These are phyloP conservation scores for Wallacemonas sp. DNA, from an alignment of 208 protist species.

Conservation along the genomic window DNA sequence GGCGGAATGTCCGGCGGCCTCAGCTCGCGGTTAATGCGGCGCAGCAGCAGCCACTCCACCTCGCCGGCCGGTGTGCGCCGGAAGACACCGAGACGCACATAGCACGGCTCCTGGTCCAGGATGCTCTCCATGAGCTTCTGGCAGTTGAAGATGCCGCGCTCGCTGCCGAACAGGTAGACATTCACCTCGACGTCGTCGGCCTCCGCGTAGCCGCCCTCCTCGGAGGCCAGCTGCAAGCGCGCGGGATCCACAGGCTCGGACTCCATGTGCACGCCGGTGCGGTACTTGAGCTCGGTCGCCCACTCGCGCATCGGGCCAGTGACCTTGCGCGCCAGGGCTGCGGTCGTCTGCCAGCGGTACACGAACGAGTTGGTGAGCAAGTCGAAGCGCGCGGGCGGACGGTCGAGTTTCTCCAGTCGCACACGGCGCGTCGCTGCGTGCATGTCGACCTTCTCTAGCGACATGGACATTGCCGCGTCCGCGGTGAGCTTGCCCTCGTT, in stretches of 20 bases:
- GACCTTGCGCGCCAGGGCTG: conserved; percentile 71
- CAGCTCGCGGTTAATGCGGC: conserved; percentile 89
- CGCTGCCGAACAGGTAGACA: conserved; percentile 89
- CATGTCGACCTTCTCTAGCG: conserved; percentile 28
- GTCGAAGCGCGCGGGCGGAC: conserved; percentile 80
- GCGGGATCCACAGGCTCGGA: conserved; percentile 77
- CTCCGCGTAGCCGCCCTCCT: conserved; percentile 56
- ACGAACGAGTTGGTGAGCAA: conserved; percentile 88
- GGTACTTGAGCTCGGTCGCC: conserved; percentile 90
- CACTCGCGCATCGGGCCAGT: conserved; percentile 90
- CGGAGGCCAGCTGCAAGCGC: conserved; percentile 32
- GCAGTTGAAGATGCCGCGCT: conserved; percentile 87
- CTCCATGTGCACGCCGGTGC: conserved; percentile 89
- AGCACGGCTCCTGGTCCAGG: conserved; percentile 76
- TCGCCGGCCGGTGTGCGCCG: conserved; percentile 51
- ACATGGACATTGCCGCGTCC: conserved; percentile 26
- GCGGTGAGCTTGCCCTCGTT: conserved; percentile 42
- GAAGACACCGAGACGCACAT: conserved; percentile 89
- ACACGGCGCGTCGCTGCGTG: conserved; percentile 32
- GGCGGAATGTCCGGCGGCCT: conserved; percentile 89
- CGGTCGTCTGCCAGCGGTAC: conserved; percentile 88
- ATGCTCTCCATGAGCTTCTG: conserved; percentile 85
- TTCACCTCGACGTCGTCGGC: conserved; percentile 90
- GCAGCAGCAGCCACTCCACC: conserved; percentile 88
- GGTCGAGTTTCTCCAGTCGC: conserved; percentile 63